Evolutionary conservation across 78 protist genomes (phyloP).

Genomic region (Tieghemostelium lacteum): DNA sequence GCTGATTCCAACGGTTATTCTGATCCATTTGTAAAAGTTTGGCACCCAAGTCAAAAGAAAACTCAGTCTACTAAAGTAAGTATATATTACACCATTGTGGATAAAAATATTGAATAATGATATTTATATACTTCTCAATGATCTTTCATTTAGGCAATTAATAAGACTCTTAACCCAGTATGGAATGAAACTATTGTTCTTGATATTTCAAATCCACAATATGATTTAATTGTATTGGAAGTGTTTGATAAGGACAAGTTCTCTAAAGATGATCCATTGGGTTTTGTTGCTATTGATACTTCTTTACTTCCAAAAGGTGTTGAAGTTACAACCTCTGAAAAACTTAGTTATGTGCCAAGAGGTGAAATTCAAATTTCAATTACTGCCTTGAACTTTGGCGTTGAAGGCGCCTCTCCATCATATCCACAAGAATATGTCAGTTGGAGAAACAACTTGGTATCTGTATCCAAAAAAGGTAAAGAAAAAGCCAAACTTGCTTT

Average conservation of each 20-base stretch:
- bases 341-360: neutral
- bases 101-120: too few species aligned
- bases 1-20: neutral
- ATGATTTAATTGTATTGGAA: constrained; percentile 22
- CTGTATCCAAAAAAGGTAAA: neutral
- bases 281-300: constrained; percentile 58
- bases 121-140: too few species aligned
- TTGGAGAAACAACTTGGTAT: neutral
- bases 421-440: constrained; percentile 23
- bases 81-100: too few species aligned
- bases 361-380: constrained; percentile 17
- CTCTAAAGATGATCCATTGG: constrained; percentile 39
- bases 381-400: constrained; percentile 28
- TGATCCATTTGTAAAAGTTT: neutral
- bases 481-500: too few species aligned
- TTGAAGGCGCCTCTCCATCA: constrained; percentile 1
- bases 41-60: neutral
- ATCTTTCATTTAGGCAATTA: too few species aligned
- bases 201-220: constrained; percentile 10
- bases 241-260: constrained; percentile 53
- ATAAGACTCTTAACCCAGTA: constrained; percentile 16
- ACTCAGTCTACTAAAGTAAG: neutral
- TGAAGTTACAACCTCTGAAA: constrained; percentile 28
- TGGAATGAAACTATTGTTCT: constrained; percentile 11
- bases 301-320: constrained; percentile 34